Evolutionary conservation across 129 eudicot genomes (phyloP).

Genomic region (Lonicera japonica): DNA sequence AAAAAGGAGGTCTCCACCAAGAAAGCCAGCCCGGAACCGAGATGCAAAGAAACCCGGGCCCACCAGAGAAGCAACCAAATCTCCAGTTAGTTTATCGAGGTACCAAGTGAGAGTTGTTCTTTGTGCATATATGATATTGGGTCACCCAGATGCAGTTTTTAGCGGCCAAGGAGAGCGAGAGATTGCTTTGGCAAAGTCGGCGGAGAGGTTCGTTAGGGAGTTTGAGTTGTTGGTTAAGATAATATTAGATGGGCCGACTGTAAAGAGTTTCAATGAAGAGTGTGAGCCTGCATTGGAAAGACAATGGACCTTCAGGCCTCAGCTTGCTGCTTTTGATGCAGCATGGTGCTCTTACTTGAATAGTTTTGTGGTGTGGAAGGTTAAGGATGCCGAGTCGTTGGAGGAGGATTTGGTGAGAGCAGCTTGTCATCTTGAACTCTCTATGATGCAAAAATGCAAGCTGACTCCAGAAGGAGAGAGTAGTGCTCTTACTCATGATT

Average conservation of each 20-base stretch:
- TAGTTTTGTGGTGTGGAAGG: constrained; percentile 94
- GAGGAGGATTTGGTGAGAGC: constrained; percentile 95
- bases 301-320: constrained; percentile 57
- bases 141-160: constrained; percentile 77
- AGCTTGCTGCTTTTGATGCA: constrained; percentile 74
- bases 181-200: constrained; percentile 54
- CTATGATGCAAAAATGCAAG: constrained; percentile 85
- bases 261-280: constrained; percentile 25
- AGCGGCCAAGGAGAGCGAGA: constrained; percentile 77
- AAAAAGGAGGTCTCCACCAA: constrained; percentile 45
- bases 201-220: constrained; percentile 57
- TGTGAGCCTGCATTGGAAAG: constrained; percentile 20
- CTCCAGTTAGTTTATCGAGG: constrained; percentile 47
- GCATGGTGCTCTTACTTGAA: constrained; percentile 92
- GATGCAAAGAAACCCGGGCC: constrained; percentile 36
- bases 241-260: constrained; percentile 48
- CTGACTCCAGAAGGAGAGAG: constrained; percentile 51
- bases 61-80: constrained; percentile 28
- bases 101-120: constrained; percentile 81
- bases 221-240: constrained; percentile 58
- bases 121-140: constrained; percentile 87
- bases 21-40: constrained; percentile 29
- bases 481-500: constrained; percentile 60
- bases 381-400: constrained; percentile 81
- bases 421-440: constrained; percentile 86